Conservation (phyloP, 495 filamentous ascomycete species). For the Aspergillus wentii region DNA sequence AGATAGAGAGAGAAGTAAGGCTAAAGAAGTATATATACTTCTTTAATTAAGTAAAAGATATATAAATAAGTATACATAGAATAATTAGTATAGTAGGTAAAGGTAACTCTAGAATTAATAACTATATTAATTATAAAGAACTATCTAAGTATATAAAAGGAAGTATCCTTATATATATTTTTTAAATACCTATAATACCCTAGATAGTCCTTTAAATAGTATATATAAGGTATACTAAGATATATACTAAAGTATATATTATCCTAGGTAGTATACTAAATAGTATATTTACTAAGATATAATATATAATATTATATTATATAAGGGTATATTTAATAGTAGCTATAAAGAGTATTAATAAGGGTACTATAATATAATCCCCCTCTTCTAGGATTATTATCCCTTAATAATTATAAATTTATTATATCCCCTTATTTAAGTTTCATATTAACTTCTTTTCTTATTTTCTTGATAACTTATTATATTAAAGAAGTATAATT, state of each 20-base stretch:
- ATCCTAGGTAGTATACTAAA: too few species aligned
- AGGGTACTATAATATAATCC: neutral
- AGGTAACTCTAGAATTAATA: too few species aligned
- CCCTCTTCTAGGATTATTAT: neutral
- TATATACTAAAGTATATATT: too few species aligned
- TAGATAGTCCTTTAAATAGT: neutral
- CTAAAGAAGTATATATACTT: neutral
- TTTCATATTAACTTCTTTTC: neutral
- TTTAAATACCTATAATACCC: neutral
- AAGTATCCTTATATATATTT: too few species aligned
- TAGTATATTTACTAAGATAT: neutral
- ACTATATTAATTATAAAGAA: too few species aligned
- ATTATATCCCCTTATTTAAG: slow-evolving; percentile 1
- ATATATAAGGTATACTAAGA: too few species aligned
- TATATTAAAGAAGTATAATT: neutral
- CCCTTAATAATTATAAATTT: neutral
- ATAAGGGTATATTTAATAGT: too few species aligned
- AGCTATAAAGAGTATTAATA: neutral
- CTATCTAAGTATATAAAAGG: too few species aligned
- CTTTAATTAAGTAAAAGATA: neutral
- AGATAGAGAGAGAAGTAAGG: neutral
- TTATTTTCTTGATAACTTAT: neutral
- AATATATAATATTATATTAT: too few species aligned
- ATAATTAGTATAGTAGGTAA: neutral
- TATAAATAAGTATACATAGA: neutral